These are phyloP conservation scores for Leishmania martiniquensis DNA, from an alignment of 208 protist species.

Conservation along the genomic window DNA sequence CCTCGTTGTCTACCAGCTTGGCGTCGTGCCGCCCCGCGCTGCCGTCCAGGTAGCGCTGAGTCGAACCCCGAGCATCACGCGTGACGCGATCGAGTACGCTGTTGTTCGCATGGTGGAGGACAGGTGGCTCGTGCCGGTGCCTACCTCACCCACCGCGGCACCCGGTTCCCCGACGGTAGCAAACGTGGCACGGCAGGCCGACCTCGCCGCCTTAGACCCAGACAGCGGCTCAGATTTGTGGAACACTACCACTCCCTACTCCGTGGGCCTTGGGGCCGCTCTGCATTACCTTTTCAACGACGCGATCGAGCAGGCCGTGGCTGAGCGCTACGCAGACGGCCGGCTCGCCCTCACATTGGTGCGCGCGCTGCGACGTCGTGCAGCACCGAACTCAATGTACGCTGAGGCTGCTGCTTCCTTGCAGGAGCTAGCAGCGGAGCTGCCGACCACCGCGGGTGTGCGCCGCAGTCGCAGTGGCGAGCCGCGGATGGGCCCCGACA, in stretches of 20 bases:
- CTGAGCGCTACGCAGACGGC: slow-evolving; percentile 29
- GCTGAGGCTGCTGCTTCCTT: slow-evolving; percentile 16
- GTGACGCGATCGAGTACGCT: slow-evolving; percentile 43
- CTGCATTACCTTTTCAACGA: slow-evolving; percentile 29
- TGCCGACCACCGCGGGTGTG: slow-evolving; percentile 15
- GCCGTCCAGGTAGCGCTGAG: slow-evolving; percentile 55
- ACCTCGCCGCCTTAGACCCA: background rate
- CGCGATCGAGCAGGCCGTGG: slow-evolving; percentile 36
- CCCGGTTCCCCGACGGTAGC: background rate
- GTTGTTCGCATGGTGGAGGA: slow-evolving; percentile 49
- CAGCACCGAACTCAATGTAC: slow-evolving; percentile 8
- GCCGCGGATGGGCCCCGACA: slow-evolving; percentile 1
- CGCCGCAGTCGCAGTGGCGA: slow-evolving; percentile 20
- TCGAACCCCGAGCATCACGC: slow-evolving; percentile 30
- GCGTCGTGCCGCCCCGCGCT: slow-evolving; percentile 42
- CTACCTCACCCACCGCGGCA: background rate
- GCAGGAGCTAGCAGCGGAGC: slow-evolving; percentile 28
- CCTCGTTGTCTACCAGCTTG: slow-evolving; percentile 60
- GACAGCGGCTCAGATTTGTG: slow-evolving; percentile 2
- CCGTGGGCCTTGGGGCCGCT: slow-evolving; percentile 33
- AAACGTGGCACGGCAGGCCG: background rate
- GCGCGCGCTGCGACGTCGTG: slow-evolving; percentile 29
- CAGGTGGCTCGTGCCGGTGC: slow-evolving; percentile 52
- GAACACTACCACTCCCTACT: slow-evolving; percentile 35
- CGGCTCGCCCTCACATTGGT: slow-evolving; percentile 38